Evolutionary conservation across 1,284 basidiomycete genomes (phyloP).

Genomic region (Caloboletus inedulis): DNA sequence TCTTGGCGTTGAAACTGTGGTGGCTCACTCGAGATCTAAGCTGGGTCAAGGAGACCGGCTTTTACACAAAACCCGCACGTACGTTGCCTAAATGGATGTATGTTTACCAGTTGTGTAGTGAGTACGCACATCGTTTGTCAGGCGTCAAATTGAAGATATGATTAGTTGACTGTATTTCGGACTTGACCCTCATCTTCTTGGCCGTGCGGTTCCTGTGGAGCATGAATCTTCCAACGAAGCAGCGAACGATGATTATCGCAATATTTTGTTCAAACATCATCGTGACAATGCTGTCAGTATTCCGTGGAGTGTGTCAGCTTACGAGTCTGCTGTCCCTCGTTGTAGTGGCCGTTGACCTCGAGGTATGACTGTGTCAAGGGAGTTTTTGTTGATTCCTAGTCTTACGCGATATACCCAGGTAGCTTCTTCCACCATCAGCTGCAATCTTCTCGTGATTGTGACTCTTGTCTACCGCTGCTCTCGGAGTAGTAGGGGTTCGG

Average conservation of each 20-base stretch:
- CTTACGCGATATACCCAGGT: slow-evolving; percentile 14
- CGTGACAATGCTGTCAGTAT: slow-evolving; percentile 15
- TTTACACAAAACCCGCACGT: not conserved
- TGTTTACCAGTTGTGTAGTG: slow-evolving; percentile 18
- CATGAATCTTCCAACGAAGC: slow-evolving; percentile 18
- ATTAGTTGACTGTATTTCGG: slow-evolving; percentile 23
- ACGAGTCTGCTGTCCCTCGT: slow-evolving; percentile 4
- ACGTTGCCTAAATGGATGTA: slow-evolving; percentile 4
- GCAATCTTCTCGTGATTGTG: slow-evolving; percentile 22
- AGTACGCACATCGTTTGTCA: slow-evolving; percentile 1
- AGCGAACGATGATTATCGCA: slow-evolving; percentile 18
- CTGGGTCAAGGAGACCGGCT: slow-evolving; percentile 6
- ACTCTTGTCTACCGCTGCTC: slow-evolving; percentile 18
- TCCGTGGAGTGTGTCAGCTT: slow-evolving; percentile 22
- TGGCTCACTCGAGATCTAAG: slow-evolving; percentile 6
- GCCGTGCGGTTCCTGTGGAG: slow-evolving; percentile 15
- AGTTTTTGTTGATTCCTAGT: not conserved
- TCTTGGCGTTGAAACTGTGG: slow-evolving; percentile 9
- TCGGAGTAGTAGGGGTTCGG: not conserved
- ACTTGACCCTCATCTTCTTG: slow-evolving; percentile 18
- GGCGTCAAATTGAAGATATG: not conserved
- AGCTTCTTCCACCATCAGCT: slow-evolving; percentile 16
- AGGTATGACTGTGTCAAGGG: slow-evolving; percentile 14
- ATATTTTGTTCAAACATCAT: slow-evolving; percentile 21
- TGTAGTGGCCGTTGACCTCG: slow-evolving; percentile 14